Base-by-base conservation (phyloP, 768 basidiomycete genomes). In the Russula earlei region DNA sequence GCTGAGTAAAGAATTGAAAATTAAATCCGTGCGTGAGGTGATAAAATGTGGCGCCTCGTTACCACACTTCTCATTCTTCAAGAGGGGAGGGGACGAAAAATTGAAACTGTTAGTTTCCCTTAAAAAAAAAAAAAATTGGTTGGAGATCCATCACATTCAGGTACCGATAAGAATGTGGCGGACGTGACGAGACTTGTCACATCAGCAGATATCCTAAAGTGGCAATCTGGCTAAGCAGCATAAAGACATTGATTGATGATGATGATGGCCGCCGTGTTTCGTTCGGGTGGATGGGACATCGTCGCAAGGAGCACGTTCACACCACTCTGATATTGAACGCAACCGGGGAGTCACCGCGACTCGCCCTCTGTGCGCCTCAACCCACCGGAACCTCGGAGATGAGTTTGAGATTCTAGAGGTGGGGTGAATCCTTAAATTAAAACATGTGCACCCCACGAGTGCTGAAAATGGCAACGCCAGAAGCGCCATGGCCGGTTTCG, bases 101-200 rank as follows among this genome's bases (percentile, higher is more conserved):
- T 40, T 58, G 46, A 53, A 31, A 33, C 27, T 37, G 43, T 54
- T 58, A 49, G 57, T 58, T 54, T 34, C 27, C 15, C 8, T 49
- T 17, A n/a, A 34, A 45, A 44, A 44, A 40, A 44, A 50, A 49
- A 56, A 48, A 34, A 24, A 38, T n/a, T n/a, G n/a, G n/a, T n/a
- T n/a, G 17, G 5, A 53, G 56, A 58, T 58, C 56, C 31, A 24
- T 52, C 51, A 36, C 45, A 6, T 52, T 29, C 27, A 58, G 57
- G 57, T n/a, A 58, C 57, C 57, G 57, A 58, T 58, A 49, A 58
- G 41, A 49, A 40, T 53, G 31, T 57, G 43, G 15, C 42, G n/a
- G 14, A 24, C 31, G 36, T 51, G 55, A 56, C 55, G 12, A 8
- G 31, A 46, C n/a, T 3, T 2, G 52, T 58, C 57, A 58, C 57